Conservation (phyloP, 2,329 filamentous ascomycete species). For the Sarocladiaceae sp. region DNA sequence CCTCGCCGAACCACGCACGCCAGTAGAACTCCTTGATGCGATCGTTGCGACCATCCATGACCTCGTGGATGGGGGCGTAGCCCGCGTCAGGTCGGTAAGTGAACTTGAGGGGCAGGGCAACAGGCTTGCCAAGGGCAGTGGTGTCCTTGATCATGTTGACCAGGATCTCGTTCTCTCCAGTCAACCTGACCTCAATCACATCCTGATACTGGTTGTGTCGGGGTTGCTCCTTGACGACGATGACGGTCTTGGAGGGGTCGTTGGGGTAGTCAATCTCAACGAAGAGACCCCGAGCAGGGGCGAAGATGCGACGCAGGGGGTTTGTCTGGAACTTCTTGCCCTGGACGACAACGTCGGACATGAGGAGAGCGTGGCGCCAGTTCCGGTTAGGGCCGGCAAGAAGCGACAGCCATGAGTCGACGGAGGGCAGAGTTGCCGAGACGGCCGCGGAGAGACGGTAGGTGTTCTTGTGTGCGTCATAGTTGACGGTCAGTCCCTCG, state of each 20-base stretch:
- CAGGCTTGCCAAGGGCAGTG: conserved; percentile 74
- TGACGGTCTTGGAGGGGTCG: conserved; percentile 74
- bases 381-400: conserved; percentile 80
- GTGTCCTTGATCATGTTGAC: conserved; percentile 92
- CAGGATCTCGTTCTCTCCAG: conserved; percentile 69
- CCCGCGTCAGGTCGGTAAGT: conserved; percentile 91
- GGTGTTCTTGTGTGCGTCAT: conserved; percentile 70
- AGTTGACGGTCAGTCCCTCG: conserved; percentile 78
- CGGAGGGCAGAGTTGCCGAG: conserved; percentile 65
- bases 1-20: conserved; percentile 91
- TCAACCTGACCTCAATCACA: conserved; percentile 78
- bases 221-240: conserved; percentile 81
- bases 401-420: conserved; percentile 81
- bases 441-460: conserved; percentile 77
- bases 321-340: conserved; percentile 97
- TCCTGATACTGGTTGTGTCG: conserved; percentile 80
- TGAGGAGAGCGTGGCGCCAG: conserved; percentile 93
- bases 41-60: conserved; percentile 94
- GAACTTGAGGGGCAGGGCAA: conserved; percentile 81
- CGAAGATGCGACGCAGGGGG: conserved; percentile 86
- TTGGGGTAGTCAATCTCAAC: conserved; percentile 83
- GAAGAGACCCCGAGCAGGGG: conserved; percentile 76
- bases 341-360: conserved; percentile 88
- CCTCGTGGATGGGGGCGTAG: conserved; percentile 94
- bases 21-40: conserved; percentile 99